These are phyloP conservation scores for Hyphodiscus hymeniophilus DNA, from an alignment of 495 filamentous ascomycete genomes.

Conservation along the genomic window DNA sequence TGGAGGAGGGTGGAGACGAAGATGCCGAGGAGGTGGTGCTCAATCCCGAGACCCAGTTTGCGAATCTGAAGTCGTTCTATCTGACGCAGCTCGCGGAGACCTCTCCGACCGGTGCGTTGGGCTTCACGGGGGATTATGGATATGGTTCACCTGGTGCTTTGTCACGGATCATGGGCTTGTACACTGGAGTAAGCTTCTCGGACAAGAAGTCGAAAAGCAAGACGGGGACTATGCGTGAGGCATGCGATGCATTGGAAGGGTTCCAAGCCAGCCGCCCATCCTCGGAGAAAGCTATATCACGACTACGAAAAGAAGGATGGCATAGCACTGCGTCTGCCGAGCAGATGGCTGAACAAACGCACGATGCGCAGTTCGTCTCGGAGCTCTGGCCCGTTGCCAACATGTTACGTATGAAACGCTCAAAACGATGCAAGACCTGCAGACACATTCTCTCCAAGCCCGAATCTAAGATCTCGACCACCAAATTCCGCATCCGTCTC, in stretches of 20 bases:
- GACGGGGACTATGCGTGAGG: constrained; percentile 68
- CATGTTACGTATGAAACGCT: constrained; percentile 81
- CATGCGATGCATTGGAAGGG: constrained; percentile 58
- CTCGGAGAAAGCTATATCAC: constrained; percentile 35
- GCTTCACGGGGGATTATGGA: constrained; percentile 48
- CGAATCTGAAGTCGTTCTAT: constrained; percentile 54
- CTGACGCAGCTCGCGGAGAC: constrained; percentile 56
- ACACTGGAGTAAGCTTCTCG: constrained; percentile 53
- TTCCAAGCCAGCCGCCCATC: constrained; percentile 45
- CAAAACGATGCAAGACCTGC: constrained; percentile 86
- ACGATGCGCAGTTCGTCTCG: constrained; percentile 29
- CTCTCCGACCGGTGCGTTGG: constrained; percentile 43
- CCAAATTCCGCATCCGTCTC: constrained; percentile 80
- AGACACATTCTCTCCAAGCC: constrained; percentile 92
- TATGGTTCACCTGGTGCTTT: constrained; percentile 73
- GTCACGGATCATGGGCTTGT: constrained; percentile 84
- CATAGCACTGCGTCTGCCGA: constrained; percentile 37
- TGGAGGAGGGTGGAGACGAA: not conserved
- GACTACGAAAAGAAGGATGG: constrained; percentile 35
- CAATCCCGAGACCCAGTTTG: constrained; percentile 39
- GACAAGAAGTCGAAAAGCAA: constrained; percentile 63
- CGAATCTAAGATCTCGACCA: constrained; percentile 80
- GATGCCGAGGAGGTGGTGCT: constrained; percentile 18
- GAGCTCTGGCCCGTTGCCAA: constrained; percentile 72
- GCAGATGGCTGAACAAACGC: constrained; percentile 37